Evolutionary conservation across 495 filamentous ascomycete species (phyloP).

Genomic region (Staphylotrichum tortipilum): DNA sequence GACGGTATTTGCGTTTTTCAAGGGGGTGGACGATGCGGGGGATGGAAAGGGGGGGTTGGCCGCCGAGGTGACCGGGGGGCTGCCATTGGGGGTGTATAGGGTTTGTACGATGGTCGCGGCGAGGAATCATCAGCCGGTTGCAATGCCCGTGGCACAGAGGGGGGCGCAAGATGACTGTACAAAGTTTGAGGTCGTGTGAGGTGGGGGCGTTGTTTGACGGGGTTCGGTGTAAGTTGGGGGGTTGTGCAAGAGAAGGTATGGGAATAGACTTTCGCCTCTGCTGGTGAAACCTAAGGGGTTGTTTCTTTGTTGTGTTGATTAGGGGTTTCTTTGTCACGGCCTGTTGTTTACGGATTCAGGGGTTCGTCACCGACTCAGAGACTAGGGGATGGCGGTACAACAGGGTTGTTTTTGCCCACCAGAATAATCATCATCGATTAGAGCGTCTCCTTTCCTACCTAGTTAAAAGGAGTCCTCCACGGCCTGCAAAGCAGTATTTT

Average conservation of each 20-base stretch:
- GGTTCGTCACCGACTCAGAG: too few relatives aligned
- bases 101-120: constrained; percentile 20
- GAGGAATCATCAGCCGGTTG: constrained; percentile 21
- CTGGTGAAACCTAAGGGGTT: background rate
- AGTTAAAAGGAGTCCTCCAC: too few relatives aligned
- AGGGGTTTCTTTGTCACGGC: background rate
- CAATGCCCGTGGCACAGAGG: constrained; percentile 24
- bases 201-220: too few relatives aligned
- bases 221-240: too few relatives aligned
- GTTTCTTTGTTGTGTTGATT: background rate
- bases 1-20: constrained; percentile 15
- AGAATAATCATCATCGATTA: too few relatives aligned
- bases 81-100: constrained; percentile 16
- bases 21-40: constrained; percentile 19
- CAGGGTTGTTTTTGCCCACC: too few relatives aligned
- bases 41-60: constrained; percentile 16
- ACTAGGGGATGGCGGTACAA: too few relatives aligned
- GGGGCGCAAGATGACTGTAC: constrained; percentile 23
- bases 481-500: too few relatives aligned
- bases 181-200: constrained; percentile 15
- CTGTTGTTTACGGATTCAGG: background rate
- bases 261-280: background rate
- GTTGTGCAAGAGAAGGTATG: too few relatives aligned
- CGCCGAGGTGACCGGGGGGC: constrained; percentile 13
- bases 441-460: too few relatives aligned